phyloP scores from a whole-genome alignment of 495 filamentous ascomycete species.

The Penicillium coffeae region DNA sequence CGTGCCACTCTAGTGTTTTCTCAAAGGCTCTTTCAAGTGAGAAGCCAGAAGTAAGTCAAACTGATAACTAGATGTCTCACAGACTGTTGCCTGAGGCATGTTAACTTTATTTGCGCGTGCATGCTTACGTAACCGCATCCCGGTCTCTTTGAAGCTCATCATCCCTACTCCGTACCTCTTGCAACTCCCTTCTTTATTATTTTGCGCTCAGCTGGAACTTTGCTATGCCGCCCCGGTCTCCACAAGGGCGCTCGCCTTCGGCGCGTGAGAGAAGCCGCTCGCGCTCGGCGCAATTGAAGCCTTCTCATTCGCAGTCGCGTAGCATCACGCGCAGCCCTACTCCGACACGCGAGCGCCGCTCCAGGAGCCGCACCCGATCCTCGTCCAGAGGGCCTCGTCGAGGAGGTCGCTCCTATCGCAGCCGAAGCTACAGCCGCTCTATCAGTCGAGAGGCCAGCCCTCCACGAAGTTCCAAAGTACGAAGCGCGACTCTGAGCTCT shows the following conservation, averaged over 20 bases:
- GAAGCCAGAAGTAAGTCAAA: too few species aligned
- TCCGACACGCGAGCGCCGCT: constrained; percentile 34
- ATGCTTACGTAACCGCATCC: too few species aligned
- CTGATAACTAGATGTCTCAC: too few species aligned
- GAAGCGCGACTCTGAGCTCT: neutral
- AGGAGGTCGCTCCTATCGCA: constrained; percentile 34
- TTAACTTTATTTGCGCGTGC: too few species aligned
- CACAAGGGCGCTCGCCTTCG: constrained; percentile 19
- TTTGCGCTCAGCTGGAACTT: too few species aligned
- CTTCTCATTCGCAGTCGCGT: constrained; percentile 38
- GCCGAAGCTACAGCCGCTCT: constrained; percentile 47
- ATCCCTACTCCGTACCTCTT: neutral
- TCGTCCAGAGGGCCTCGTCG: constrained; percentile 41
- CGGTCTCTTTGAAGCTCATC: too few species aligned
- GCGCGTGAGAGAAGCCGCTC: constrained; percentile 23
- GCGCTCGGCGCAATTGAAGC: constrained; percentile 42
- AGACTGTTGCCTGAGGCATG: too few species aligned
- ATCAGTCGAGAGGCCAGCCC: constrained; percentile 38
- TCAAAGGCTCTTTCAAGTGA: too few species aligned
- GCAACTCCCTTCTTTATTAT: neutral
- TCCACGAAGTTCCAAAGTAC: constrained; percentile 58
- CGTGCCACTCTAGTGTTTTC: too few species aligned
- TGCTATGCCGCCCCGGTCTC: constrained; percentile 5
- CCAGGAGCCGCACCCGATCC: constrained; percentile 44
- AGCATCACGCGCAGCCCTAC: constrained; percentile 35